phyloP scores from a whole-genome alignment of 306 rosid genomes.

The Carpinus viminea region DNA sequence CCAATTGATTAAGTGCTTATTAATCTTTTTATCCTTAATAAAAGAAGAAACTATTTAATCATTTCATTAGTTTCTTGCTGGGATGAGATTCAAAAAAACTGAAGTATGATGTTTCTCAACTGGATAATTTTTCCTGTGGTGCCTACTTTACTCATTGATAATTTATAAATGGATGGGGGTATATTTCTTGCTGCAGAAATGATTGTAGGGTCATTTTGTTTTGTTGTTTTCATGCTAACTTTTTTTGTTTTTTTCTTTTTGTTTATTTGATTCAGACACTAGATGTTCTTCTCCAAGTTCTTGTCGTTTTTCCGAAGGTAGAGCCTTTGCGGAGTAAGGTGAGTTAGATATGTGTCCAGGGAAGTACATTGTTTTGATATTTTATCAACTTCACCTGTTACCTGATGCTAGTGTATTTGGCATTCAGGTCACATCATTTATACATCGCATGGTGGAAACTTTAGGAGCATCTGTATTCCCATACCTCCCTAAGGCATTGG shows the following conservation, averaged over 20 bases:
- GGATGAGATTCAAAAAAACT: neutral
- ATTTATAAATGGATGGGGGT: conserved; percentile 1
- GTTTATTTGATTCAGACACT: conserved; percentile 50
- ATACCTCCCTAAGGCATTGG: conserved; percentile 87
- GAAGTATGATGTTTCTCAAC: neutral
- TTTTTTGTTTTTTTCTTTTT: neutral
- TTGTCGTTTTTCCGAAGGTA: conserved; percentile 75
- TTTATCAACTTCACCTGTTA: conserved; percentile 20
- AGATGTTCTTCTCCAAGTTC: conserved; percentile 93
- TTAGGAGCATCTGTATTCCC: conserved; percentile 89
- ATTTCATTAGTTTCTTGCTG: neutral
- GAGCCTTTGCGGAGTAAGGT: conserved; percentile 79
- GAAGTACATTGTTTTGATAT: conserved; percentile 6
- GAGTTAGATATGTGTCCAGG: conserved; percentile 20
- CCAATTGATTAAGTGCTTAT: too few relatives aligned
- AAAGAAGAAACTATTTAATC: neutral
- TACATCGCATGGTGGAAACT: conserved; percentile 98
- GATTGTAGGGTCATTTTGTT: neutral
- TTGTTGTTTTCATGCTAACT: neutral
- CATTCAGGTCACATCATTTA: conserved; percentile 83
- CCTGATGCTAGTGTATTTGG: conserved; percentile 25
- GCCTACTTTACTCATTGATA: neutral
- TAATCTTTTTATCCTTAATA: too few relatives aligned
- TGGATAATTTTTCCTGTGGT: neutral
- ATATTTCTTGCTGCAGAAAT: conserved; percentile 1